phyloP scores from a whole-genome alignment of 345 rosid species.

The Pseudoturritis turrita region DNA sequence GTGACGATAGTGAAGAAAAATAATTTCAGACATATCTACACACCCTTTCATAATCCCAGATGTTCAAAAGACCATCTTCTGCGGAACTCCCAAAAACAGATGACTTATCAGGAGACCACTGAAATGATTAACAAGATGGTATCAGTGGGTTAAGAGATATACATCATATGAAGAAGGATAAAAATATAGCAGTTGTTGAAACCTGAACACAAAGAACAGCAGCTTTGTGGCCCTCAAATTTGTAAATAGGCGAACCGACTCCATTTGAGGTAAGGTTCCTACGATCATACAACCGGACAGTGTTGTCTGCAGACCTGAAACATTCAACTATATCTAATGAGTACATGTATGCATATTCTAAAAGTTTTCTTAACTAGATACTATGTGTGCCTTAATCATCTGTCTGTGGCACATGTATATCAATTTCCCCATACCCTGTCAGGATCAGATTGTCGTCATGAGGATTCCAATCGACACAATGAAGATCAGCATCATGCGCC shows the following conservation, averaged over 20 bases:
- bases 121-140: not conserved
- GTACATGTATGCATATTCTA: not conserved
- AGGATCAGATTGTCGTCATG: constrained; percentile 81
- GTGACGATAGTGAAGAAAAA: not conserved
- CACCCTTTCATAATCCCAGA: constrained; percentile 38
- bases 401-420: not conserved
- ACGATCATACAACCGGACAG: constrained; percentile 87
- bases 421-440: constrained; percentile 62
- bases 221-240: constrained; percentile 75
- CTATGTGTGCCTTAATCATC: not conserved
- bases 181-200: not conserved
- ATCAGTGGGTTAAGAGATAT: not conserved
- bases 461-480: constrained; percentile 98
- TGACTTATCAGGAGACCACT: constrained; percentile 43
- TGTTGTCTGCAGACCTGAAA: constrained; percentile 91
- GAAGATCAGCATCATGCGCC: constrained; percentile 95
- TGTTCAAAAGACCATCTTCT: constrained; percentile 39
- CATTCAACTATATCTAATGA: not conserved
- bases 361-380: not conserved
- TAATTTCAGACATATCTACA: not conserved
- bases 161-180: not conserved
- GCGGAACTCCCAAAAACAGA: constrained; percentile 38
- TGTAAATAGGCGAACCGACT: constrained; percentile 62
- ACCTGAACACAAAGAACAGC: constrained; percentile 94
- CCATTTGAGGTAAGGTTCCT: constrained; percentile 76